Base-by-base conservation (phyloP, 345 rosid genomes). In the Trapa bicornis region DNA sequence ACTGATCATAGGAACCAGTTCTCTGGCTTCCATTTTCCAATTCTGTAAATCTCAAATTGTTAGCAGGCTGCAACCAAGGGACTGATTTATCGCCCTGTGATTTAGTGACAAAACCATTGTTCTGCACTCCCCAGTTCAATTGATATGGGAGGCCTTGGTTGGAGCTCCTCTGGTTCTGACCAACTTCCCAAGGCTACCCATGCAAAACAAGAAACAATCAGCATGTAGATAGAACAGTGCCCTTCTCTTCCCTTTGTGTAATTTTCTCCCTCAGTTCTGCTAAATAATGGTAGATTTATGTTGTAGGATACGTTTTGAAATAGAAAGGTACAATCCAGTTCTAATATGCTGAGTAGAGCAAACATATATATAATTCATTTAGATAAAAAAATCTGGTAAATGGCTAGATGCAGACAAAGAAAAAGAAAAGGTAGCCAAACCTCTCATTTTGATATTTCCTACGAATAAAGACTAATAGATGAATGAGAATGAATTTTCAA, bases 131-230 rank as follows among this genome's bases (percentile, higher is more conserved):
- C 36, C 37, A 65, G 68, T 80, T 83, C 65, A 80, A 68, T 60
- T 65, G 81, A 61, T 67, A 67, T 36, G 66, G 42, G 36, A 43
- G 7, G 16, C 47, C 9, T 16, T 16, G 80, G 80, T 76, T 78
- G 56, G 78, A 79, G 69, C 70, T 65, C n/a, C 70, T 85, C 76
- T 78, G 92, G 1, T 74, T 61, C 73, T 80, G 88, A 72, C 75
- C 72, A 60, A 48, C 71, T 68, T 90, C 99, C 99, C 99, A 88
- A 35, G 97, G 97, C 99, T 90, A 57, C 68, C 64, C 74, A 70
- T 22, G 60, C 61, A n/a, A 48, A 58, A 39, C 29, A 65, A 62
- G 66, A 41, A 41, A 15, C 1, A 33, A 57, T 54, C 52, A 68
- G 16, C 32, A 66, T 17, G 11, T 5, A 37, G 36, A 41, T 9